Evolutionary conservation across 2,329 filamentous ascomycete species (phyloP), one percentile per base, ranked within the genome.

Genomic region (Sphaerulina populicola): DNA sequence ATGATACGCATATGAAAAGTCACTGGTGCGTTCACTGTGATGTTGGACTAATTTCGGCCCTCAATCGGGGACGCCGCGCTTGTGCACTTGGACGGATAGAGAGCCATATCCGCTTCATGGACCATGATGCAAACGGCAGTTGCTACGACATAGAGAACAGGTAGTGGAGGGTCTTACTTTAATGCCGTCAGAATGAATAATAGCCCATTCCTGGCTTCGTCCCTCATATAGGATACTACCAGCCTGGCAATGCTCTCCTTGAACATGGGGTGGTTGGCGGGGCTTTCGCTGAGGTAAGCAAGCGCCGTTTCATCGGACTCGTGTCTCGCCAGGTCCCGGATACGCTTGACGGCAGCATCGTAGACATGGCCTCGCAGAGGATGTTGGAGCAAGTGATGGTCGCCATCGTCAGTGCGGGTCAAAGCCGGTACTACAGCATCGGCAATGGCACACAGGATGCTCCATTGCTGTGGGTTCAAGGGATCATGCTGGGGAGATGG

Each of bases 381-480:
- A 21, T 61, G 57, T 49, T 64, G 62, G 31, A 63, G 56, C 41
- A 64, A 49, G 11, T 51, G 47, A 47, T 64, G 59, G 27, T 57
- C 57, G 15, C 49, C 54, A 10, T 44, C 44, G 3, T 54, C 42
- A 12, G 29, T 49, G 29, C 45, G 47, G 14, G 59, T 73, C 54
- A 86, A 72, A 15, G 81, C 75, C 2, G 83, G 82, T 30, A 87
- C 68, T 14, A 79, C 67, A 1, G 79, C 72, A 55, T 82, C 79
- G 7, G 75, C 71, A 29, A 83, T 72, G 21, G 79, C 74, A 42
- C 78, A 68, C 2, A 83, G 67, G 0, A 76, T 80, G 29, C 68
- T 71, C 80, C 80, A 83, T 72, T 83, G 80, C 2, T 69, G 63
- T 10, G 74, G 65, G 2, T 73, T 76, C 57, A 82, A 72, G 44